phyloP scores from a whole-genome alignment of 208 protist species.

The Leishmania major region DNA sequence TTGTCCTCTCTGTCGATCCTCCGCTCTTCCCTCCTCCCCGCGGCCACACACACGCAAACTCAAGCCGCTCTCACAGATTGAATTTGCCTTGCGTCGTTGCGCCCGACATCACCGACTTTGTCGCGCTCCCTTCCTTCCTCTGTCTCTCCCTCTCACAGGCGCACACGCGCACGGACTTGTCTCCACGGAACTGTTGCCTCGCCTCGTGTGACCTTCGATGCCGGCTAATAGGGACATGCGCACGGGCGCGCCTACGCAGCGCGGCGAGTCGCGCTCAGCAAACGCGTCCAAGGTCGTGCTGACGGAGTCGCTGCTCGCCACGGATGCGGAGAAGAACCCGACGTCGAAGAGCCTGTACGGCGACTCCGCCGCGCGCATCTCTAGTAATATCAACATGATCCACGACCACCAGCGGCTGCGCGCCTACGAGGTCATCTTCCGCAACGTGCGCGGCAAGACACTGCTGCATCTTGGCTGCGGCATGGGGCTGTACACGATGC shows the following conservation, averaged over 20 bases:
- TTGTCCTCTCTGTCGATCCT: not conserved
- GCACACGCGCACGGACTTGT: not conserved
- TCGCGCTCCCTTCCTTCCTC: not conserved
- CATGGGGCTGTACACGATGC: constrained; percentile 88
- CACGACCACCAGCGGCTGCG: constrained; percentile 74
- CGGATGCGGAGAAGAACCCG: constrained; percentile 81
- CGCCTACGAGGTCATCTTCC: constrained; percentile 83
- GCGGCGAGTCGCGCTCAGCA: constrained; percentile 10
- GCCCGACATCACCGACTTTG: not conserved
- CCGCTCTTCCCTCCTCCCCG: not conserved
- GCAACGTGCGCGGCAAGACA: constrained; percentile 80
- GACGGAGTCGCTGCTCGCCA: constrained; percentile 82
- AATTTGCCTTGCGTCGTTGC: not conserved
- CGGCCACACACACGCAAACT: not conserved
- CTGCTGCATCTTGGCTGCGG: constrained; percentile 89
- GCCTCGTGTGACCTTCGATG: constrained; percentile 6
- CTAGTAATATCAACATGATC: constrained; percentile 69
- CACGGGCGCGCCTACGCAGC: constrained; percentile 7
- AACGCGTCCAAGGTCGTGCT: constrained; percentile 40
- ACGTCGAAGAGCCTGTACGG: constrained; percentile 88
- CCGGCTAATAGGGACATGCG: constrained; percentile 12
- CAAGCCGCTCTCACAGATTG: not conserved
- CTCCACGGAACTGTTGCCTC: not conserved
- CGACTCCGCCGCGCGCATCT: constrained; percentile 79
- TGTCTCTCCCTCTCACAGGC: not conserved